A percentile compares a stretch with the other conserved stretches of the same genome.
These are phyloP conservation scores for Tetrapisispora pingtungensis DNA, from an alignment of 805 yeast genomes.

Conservation along the genomic window DNA sequence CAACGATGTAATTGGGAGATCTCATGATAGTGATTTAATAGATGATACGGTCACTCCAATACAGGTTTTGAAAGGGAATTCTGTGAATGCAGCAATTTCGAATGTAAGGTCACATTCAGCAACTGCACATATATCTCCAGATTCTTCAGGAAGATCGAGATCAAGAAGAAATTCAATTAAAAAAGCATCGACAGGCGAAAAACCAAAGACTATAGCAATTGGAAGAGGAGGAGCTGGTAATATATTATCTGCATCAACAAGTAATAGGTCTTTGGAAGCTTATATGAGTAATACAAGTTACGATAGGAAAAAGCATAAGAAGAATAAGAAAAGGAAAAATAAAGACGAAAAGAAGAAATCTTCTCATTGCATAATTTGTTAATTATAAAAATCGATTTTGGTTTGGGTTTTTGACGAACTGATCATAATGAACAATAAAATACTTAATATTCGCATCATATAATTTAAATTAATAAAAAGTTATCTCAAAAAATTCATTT, in stretches of 20 bases:
- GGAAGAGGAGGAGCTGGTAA: constrained; percentile 32
- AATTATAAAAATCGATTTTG: background rate
- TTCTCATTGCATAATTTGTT: constrained; percentile 1
- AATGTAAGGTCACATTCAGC: constrained; percentile 1
- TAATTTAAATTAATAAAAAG: background rate
- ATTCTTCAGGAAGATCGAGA: background rate
- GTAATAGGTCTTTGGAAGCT: constrained; percentile 6
- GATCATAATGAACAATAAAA: background rate
- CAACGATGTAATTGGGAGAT: background rate
- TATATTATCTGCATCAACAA: constrained; percentile 23
- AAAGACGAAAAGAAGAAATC: constrained; percentile 1
- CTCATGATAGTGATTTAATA: constrained; percentile 3
- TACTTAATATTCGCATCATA: background rate
- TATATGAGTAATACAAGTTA: constrained; percentile 2
- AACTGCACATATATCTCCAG: background rate
- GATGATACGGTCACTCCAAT: constrained; percentile 9
- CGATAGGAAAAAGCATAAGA: constrained; percentile 4
- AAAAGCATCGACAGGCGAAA: background rate
- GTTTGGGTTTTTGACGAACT: background rate
- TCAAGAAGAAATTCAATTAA: constrained; percentile 1
- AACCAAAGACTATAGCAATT: constrained; percentile 14
- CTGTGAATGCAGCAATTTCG: constrained; percentile 4
- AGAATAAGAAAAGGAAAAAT: constrained; percentile 6
- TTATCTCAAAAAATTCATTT: background rate
- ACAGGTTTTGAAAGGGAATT: constrained; percentile 4